Base-by-base conservation (phyloP, 495 filamentous ascomycete genomes). In the Penicillium pulvis region DNA sequence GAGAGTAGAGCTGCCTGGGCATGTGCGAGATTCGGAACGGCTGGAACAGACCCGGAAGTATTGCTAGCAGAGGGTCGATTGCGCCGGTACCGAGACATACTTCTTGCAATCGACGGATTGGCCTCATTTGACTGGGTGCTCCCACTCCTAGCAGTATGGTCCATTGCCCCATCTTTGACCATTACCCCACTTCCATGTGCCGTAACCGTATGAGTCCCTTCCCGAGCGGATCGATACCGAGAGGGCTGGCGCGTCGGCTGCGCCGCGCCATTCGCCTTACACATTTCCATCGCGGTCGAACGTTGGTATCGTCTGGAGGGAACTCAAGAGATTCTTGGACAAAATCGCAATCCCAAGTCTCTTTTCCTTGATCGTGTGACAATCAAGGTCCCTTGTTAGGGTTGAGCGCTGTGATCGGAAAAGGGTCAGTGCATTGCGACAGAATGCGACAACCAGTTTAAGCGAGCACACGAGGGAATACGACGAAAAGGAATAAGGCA, bases 1-100 rank as follows among this genome's bases (percentile, higher is more conserved):
- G 33, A 39, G 17, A 52, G 28, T 4, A 5, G 3, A 4, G 28
- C 28, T 28, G 4, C 33, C 23, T 56, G 51, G 17, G 45, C 20
- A 31, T 31, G 46, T 26, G 55, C 42, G 51, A 58, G 65, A 61
- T 62, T 55, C 52, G 75, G 67, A 20, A 76, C 55, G 9, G 75
- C 67, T 14, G 76, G 68, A 20, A 48, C 59, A 16, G 61, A 4
- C 19, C 8, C 53, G 17, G 64, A 47, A 9, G n/a, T 28, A 42
- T 30, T 49, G 63, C 63, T 60, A 14, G 47, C 54, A 43, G 61
- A 19, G 9, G 68, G 65, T 36, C 72, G 71, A 55, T 72, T 72
- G 46, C 81, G 79, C 19, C 82, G 77, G 61, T 87, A 87, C 48
- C 84, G 79, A 63, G 83, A 84, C 79, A 83, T 84, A 66, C 82